Conservation (phyloP, 108 stramenopile species). For the Nitzschia palea region DNA sequence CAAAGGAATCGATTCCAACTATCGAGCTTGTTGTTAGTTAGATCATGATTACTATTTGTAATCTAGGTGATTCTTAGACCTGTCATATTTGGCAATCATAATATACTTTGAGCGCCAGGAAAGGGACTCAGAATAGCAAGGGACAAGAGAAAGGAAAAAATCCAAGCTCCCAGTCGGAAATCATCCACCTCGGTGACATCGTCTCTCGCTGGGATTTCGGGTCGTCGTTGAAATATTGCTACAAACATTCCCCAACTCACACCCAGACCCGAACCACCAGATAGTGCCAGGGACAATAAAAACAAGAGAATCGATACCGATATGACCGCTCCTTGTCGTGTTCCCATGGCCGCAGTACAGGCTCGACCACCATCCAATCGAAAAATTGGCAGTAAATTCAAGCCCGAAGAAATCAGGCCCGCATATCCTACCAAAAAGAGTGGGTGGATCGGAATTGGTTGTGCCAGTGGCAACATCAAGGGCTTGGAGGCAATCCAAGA, state of each 20-base stretch:
- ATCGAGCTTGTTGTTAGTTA: no score
- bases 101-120: constrained; percentile 46
- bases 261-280: constrained; percentile 36
- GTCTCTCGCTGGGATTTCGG: constrained; percentile 68
- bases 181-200: constrained; percentile 65
- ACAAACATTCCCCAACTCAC: constrained; percentile 59
- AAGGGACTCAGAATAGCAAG: constrained; percentile 60
- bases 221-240: constrained; percentile 48
- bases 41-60: no score
- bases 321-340: constrained; percentile 35
- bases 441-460: constrained; percentile 87
- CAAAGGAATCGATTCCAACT: no score
- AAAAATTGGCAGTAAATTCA: constrained; percentile 90
- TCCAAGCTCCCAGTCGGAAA: constrained; percentile 41
- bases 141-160: constrained; percentile 35
- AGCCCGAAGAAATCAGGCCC: constrained; percentile 79
- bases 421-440: constrained; percentile 75
- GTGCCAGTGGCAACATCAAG: constrained; percentile 65
- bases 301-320: constrained; percentile 53
- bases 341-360: constrained; percentile 62
- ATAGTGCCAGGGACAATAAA: constrained; percentile 35
- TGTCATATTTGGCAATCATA: constrained; percentile 14
- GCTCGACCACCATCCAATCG: constrained; percentile 91
- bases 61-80: no score
- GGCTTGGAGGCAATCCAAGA: constrained; percentile 60